These are phyloP conservation scores for Torulaspora quercuum DNA, from an alignment of 805 yeast species.

Conservation along the genomic window DNA sequence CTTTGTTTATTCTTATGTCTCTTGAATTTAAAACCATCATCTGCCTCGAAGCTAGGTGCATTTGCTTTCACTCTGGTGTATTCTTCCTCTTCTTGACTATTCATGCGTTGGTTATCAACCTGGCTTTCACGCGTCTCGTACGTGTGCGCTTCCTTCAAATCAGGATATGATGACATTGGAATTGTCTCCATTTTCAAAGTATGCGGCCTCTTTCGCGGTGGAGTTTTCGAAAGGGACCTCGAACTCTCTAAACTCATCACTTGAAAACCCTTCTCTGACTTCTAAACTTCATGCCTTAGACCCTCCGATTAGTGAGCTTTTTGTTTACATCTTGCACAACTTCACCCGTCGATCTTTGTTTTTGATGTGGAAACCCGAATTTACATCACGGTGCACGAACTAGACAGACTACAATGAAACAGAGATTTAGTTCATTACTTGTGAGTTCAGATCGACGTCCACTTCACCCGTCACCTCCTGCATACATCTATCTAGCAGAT, in stretches of 20 bases:
- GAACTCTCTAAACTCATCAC: constrained; percentile 13
- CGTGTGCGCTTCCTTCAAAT: constrained; percentile 7
- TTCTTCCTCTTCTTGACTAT: constrained; percentile 5
- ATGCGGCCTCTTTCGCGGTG: constrained; percentile 20
- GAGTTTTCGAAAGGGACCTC: constrained; percentile 11
- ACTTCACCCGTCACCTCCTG: constrained; percentile 20
- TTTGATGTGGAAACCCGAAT: no score
- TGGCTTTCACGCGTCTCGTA: constrained; percentile 1
- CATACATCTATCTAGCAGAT: constrained; percentile 25
- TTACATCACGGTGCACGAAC: no score
- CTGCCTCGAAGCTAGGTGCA: constrained; percentile 25
- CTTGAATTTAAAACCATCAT: constrained; percentile 34
- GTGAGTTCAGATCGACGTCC: constrained; percentile 5
- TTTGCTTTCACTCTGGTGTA: constrained; percentile 7
- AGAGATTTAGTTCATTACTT: background rate
- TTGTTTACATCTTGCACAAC: no score
- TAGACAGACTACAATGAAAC: no score
- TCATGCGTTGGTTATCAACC: constrained; percentile 1
- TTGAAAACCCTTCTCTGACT: no score
- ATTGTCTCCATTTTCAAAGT: constrained; percentile 29
- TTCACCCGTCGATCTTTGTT: no score
- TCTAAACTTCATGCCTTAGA: no score
- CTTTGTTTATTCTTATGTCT: constrained; percentile 29
- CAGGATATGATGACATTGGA: constrained; percentile 17
- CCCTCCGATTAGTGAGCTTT: no score